Evolutionary conservation across 2,329 filamentous ascomycete genomes (phyloP).

Genomic region (Exophiala aquamarina): DNA sequence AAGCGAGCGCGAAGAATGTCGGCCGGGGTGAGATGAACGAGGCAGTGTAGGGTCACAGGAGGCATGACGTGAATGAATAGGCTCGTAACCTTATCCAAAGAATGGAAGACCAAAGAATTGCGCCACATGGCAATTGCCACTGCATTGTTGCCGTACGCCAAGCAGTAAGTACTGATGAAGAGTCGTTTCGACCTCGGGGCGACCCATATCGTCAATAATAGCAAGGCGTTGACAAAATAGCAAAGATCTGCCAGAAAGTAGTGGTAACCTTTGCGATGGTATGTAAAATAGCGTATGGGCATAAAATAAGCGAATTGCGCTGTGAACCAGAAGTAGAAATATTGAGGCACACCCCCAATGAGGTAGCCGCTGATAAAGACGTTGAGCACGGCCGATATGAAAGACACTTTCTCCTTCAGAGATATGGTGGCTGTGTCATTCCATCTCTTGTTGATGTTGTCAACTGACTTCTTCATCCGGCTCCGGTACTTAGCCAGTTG

Average conservation of each 20-base stretch:
- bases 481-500: conserved; percentile 87
- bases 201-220: conserved; percentile 80
- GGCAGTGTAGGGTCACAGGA: conserved; percentile 85
- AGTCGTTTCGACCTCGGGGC: conserved; percentile 89
- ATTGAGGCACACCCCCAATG: conserved; percentile 79
- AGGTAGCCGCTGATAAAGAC: conserved; percentile 96
- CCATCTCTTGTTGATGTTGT: conserved; percentile 81
- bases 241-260: conserved; percentile 97
- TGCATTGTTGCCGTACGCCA: conserved; percentile 95
- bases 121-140: conserved; percentile 99
- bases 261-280: conserved; percentile 87
- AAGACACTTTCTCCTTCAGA: conserved; percentile 87
- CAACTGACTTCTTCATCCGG: conserved; percentile 85
- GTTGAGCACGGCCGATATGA: conserved; percentile 94
- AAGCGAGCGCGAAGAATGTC: conserved; percentile 69
- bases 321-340: conserved; percentile 92
- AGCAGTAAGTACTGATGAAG: conserved; percentile 87
- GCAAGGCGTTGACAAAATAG: conserved; percentile 93
- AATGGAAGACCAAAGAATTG: conserved; percentile 97
- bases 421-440: conserved; percentile 88
- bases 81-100: conserved; percentile 92
- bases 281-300: conserved; percentile 90
- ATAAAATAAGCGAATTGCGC: conserved; percentile 88
- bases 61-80: conserved; percentile 99
- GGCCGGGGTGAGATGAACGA: conserved; percentile 76